phyloP scores from a whole-genome alignment of 2,329 filamentous ascomycete genomes.

The Periconia digitata region DNA sequence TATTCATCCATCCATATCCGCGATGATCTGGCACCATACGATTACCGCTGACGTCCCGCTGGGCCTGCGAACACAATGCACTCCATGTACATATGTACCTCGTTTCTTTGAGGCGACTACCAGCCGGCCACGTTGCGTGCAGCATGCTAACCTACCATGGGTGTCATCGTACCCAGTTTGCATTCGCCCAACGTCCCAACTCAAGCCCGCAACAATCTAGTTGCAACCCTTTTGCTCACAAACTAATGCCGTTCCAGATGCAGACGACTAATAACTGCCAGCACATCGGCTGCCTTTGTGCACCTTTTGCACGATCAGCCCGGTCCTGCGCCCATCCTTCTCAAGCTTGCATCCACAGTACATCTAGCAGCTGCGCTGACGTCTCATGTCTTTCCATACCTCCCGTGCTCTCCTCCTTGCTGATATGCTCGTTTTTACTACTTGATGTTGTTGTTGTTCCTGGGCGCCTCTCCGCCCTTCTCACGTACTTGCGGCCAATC shows the following conservation, averaged over 20 bases:
- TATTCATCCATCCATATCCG: too few relatives aligned
- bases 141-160: conserved; percentile 34
- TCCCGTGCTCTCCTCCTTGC: conserved; percentile 28
- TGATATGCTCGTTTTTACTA: conserved; percentile 35
- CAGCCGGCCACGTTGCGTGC: conserved; percentile 42
- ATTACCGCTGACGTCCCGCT: conserved; percentile 19
- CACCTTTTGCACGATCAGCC: conserved; percentile 28
- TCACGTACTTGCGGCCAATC: background rate
- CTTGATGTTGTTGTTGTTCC: conserved; percentile 9
- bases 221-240: conserved; percentile 27
- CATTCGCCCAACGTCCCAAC: conserved; percentile 44
- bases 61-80: conserved; percentile 12
- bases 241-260: conserved; percentile 41
- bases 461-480: background rate
- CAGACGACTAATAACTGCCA: conserved; percentile 42
- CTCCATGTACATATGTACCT: background rate
- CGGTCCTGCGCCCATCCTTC: conserved; percentile 28
- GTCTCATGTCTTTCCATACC: conserved; percentile 26
- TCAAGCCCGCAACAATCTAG: conserved; percentile 31
- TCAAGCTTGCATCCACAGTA: conserved; percentile 27
- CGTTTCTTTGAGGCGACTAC: conserved; percentile 35
- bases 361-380: conserved; percentile 34
- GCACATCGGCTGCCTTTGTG: conserved; percentile 43
- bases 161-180: conserved; percentile 36
- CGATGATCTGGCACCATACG: conserved; percentile 43